phyloP scores from a whole-genome alignment of 139 green algal genomes.

The Volvox reticuliferus region DNA sequence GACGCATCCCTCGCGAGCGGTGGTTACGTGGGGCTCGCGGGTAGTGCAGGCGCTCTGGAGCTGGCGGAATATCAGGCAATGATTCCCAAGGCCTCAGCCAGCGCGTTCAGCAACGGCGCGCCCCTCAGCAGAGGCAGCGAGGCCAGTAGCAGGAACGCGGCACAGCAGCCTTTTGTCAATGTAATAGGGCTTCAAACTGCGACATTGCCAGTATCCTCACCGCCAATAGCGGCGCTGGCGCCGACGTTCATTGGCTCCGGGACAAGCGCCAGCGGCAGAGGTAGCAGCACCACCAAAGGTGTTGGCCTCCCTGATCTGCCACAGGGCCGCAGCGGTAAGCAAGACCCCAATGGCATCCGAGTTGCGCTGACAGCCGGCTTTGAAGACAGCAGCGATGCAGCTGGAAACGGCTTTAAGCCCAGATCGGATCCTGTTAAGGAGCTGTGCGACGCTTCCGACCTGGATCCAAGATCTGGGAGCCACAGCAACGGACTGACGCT shows the following conservation, averaged over 20 bases:
- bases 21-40: conserved; percentile 5
- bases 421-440: background rate
- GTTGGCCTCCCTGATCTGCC: background rate
- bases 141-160: background rate
- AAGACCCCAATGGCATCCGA: conserved; percentile 5
- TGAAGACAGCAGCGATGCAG: background rate
- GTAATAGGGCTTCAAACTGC: background rate
- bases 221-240: no score
- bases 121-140: background rate
- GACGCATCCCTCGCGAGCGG: background rate
- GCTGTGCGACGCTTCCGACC: background rate
- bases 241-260: background rate
- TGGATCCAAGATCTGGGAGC: background rate
- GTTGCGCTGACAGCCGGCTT: conserved; percentile 23
- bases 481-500: background rate
- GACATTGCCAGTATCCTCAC: conserved; percentile 5
- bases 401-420: no score
- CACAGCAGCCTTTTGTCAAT: background rate
- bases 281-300: background rate
- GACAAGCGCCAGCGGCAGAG: background rate
- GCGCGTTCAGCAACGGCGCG: no score
- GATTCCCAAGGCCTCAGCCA: conserved; percentile 3
- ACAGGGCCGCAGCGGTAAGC: background rate
- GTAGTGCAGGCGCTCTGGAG: background rate
- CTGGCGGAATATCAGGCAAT: conserved; percentile 25